phyloP scores from a whole-genome alignment of 495 filamentous ascomycete genomes.

The Pyrenula aspistea region DNA sequence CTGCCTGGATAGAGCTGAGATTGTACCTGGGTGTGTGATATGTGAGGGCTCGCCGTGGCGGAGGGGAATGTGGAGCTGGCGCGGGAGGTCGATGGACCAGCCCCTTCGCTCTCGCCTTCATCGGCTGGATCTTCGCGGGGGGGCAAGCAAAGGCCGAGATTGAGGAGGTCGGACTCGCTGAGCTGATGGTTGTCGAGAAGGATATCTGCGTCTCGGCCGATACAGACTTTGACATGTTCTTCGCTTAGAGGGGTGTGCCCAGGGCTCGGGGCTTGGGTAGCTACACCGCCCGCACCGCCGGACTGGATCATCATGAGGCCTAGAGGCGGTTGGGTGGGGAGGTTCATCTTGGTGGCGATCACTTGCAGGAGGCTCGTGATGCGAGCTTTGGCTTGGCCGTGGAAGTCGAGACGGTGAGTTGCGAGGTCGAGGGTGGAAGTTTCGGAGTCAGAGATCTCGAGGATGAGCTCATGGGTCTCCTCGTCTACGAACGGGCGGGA shows the following conservation, averaged over 20 bases:
- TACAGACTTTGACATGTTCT: slow-evolving; percentile 53
- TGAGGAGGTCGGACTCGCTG: slow-evolving; percentile 20
- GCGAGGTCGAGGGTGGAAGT: slow-evolving; percentile 49
- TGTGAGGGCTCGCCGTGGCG: slow-evolving; percentile 35
- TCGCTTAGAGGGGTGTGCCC: slow-evolving; percentile 61
- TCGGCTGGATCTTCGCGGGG: slow-evolving; percentile 10
- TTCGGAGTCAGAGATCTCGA: slow-evolving; percentile 61
- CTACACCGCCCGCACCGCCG: slow-evolving; percentile 23
- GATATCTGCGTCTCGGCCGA: slow-evolving; percentile 58
- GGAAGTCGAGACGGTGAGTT: slow-evolving; percentile 54
- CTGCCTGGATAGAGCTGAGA: neutral
- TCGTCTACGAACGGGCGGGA: slow-evolving; percentile 75
- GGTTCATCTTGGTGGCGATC: slow-evolving; percentile 66
- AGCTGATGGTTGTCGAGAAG: slow-evolving; percentile 46
- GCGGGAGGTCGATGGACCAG: slow-evolving; percentile 2
- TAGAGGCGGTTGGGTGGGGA: slow-evolving; percentile 52
- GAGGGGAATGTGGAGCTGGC: slow-evolving; percentile 14
- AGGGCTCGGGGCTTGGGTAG: slow-evolving; percentile 42
- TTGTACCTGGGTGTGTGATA: neutral
- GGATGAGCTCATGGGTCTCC: slow-evolving; percentile 55
- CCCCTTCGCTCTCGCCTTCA: slow-evolving; percentile 1
- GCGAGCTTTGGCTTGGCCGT: slow-evolving; percentile 51
- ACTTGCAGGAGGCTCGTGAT: slow-evolving; percentile 67
- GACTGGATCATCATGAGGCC: slow-evolving; percentile 49
- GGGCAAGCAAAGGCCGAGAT: slow-evolving; percentile 1